Evolutionary conservation across 2,329 filamentous ascomycete genomes (phyloP), one percentile per base, ranked within the genome.

Genomic region (Camptophora hylomeconis): DNA sequence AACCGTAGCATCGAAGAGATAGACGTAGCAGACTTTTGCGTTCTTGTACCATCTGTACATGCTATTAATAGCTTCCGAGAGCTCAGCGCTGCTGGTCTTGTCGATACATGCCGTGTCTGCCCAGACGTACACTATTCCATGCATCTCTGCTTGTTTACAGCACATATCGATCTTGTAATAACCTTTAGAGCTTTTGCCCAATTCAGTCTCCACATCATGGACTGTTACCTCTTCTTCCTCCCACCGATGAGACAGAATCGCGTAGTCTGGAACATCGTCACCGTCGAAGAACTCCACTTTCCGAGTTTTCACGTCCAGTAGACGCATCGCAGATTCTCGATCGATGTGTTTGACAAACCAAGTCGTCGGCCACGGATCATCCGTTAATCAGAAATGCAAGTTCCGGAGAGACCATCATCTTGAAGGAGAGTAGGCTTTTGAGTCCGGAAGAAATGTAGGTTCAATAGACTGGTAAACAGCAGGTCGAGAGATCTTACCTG

Each of bases 201-300:
- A 16, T 5, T 3, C 17, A 7, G 4, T 9, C n/a, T 33, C 3
- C 9, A 39, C 29, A 12, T 45, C 42, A 17, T 41, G 36, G 13
- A 43, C 37, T 5, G 32, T 25, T 7, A 45, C 42, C 27, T 48
- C 44, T n/a, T 45, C 39, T 7, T 26, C 14, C 17, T 37, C 35
- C 42, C 45, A 46, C 17, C 33, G 30, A 29, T 48, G 45, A 16
- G 42, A 46, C 12, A 48, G 41, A 19, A 48, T 45, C 6, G 45
- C 44, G 33, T 48, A 48, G 13, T 12, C 13, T 4, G 37, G 34
- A 12, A 31, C 9, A 5, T 32, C 9, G n/a, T 8, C 12, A 5
- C 13, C 21, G 5, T 12, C 5, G 13, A 30, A 30, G 5, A 25
- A 6, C 18, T 30, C 28, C 5, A 30, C 14, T 25, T 26, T n/a